Percentiles rank a stretch among this genome's conserved stretches.
Conservation (phyloP, 2,329 filamentous ascomycete species). For the Dactylellina sp. region DNA sequence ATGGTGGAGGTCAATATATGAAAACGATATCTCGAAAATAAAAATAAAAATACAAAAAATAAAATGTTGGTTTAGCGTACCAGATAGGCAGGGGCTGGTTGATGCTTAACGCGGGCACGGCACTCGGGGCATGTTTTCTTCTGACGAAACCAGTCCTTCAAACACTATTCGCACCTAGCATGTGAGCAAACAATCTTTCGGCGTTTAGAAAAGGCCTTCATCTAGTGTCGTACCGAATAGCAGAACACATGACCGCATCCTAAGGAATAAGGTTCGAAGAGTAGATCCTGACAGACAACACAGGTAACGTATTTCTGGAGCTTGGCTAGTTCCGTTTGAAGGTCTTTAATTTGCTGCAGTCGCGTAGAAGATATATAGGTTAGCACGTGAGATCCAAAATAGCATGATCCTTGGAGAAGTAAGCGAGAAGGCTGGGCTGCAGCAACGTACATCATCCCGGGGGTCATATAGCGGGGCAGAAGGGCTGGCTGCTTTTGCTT, state of each 20-base stretch:
- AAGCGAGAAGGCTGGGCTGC: conserved; percentile 31
- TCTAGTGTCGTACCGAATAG: conserved; percentile 58
- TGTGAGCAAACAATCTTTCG: background rate
- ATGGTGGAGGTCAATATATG: conserved; percentile 14
- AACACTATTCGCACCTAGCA: conserved; percentile 54
- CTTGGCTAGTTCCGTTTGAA: conserved; percentile 59
- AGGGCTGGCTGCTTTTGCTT: conserved; percentile 27
- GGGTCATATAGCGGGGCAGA: conserved; percentile 48
- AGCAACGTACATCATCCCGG: conserved; percentile 49
- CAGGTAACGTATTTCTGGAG: conserved; percentile 61
- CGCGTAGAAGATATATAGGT: conserved; percentile 59
- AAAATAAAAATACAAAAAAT: background rate
- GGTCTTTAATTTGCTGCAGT: conserved; percentile 61
- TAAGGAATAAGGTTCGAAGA: conserved; percentile 61
- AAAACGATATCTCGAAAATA: background rate
- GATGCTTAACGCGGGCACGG: conserved; percentile 57
- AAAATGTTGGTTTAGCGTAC: conserved; percentile 50
- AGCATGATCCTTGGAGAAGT: conserved; percentile 17
- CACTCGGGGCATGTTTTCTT: conserved; percentile 61
- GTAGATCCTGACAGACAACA: conserved; percentile 61
- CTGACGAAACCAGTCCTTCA: conserved; percentile 59
- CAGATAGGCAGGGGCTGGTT: conserved; percentile 60
- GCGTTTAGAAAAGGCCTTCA: background rate
- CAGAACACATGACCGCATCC: conserved; percentile 61
- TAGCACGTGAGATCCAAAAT: conserved; percentile 41